A percentile compares a stretch with the other conserved stretches of the same genome.
These are phyloP conservation scores for Durio zibethinus DNA, from an alignment of 345 rosid genomes.

Conservation along the genomic window DNA sequence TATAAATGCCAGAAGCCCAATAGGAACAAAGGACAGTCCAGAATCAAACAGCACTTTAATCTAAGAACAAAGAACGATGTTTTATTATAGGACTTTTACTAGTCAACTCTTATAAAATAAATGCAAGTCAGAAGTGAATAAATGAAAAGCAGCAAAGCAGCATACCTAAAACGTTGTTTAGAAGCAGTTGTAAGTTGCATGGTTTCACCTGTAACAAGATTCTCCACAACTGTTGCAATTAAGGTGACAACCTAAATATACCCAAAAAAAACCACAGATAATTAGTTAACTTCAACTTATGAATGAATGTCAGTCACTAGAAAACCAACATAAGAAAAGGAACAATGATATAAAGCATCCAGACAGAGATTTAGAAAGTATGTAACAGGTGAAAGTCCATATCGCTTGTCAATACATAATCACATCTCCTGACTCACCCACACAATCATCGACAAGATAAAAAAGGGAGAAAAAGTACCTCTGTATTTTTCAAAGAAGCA, in stretches of 20 bases:
- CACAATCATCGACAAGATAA: not conserved
- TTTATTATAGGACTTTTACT: not conserved
- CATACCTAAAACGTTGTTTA: constrained; percentile 73
- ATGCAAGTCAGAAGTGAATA: not conserved
- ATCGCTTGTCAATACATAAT: not conserved
- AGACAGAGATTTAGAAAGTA: not conserved
- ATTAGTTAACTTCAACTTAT: not conserved
- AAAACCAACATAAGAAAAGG: not conserved
- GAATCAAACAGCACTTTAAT: not conserved
- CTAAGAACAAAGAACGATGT: not conserved
- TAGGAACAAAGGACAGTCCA: not conserved
- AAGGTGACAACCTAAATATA: constrained; percentile 62
- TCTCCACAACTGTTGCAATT: constrained; percentile 79
- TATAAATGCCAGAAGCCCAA: not conserved
- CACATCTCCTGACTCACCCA: not conserved
- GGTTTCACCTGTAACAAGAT: constrained; percentile 96
- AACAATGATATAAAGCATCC: not conserved
- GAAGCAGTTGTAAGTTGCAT: constrained; percentile 87
- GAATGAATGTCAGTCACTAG: not conserved
- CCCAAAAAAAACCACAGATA: not conserved
- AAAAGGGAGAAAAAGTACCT: constrained; percentile 35
- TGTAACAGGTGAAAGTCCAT: not conserved
- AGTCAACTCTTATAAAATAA: not conserved
- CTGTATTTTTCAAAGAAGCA: constrained; percentile 82
- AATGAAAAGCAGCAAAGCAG: not conserved